Evolutionary conservation across 192 early-diverging fungal species (phyloP).

Genomic region (Coemansia sp.): DNA sequence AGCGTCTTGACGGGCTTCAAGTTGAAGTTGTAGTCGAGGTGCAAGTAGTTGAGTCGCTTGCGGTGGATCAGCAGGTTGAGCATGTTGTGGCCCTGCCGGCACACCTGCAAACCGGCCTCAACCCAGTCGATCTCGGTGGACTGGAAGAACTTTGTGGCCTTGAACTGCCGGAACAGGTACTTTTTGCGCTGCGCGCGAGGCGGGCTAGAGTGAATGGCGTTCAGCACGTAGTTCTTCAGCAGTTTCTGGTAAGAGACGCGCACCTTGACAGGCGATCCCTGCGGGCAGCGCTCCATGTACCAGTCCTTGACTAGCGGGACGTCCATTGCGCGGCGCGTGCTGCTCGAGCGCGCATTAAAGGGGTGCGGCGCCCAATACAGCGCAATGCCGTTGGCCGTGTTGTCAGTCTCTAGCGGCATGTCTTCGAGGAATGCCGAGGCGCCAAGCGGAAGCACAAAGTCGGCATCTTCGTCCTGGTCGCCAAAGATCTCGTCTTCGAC

Average conservation of each 20-base stretch:
- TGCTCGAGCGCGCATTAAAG: constrained; percentile 90
- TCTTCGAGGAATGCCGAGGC: constrained; percentile 83
- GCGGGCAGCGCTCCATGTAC: constrained; percentile 97
- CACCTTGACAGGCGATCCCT: constrained; percentile 94
- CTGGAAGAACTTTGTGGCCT: constrained; percentile 99
- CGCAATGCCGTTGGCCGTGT: constrained; percentile 88
- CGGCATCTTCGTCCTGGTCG: constrained; percentile 64
- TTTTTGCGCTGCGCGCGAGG: constrained; percentile 92
- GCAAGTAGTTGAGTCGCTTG: constrained; percentile 97
- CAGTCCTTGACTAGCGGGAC: constrained; percentile 95
- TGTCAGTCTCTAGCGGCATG: constrained; percentile 81
- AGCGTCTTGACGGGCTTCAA: constrained; percentile 98
- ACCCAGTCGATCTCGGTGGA: constrained; percentile 99
- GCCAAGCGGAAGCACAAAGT: constrained; percentile 79
- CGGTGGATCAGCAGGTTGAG: constrained; percentile 98
- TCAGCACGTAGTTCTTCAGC: constrained; percentile 95
- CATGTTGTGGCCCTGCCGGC: constrained; percentile 99
- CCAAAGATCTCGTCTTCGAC: constrained; percentile 81
- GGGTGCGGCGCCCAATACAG: constrained; percentile 99
- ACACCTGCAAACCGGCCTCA: constrained; percentile 98
- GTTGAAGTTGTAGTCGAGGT: constrained; percentile 99
- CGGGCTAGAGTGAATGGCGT: constrained; percentile 83
- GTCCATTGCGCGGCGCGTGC: constrained; percentile 89
- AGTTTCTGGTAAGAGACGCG: constrained; percentile 99
- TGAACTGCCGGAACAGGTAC: constrained; percentile 93